A percentile compares a stretch with the other conserved stretches of the same genome.
These are phyloP conservation scores for Collybia mongolica DNA, from an alignment of 768 basidiomycete species.

Conservation along the genomic window DNA sequence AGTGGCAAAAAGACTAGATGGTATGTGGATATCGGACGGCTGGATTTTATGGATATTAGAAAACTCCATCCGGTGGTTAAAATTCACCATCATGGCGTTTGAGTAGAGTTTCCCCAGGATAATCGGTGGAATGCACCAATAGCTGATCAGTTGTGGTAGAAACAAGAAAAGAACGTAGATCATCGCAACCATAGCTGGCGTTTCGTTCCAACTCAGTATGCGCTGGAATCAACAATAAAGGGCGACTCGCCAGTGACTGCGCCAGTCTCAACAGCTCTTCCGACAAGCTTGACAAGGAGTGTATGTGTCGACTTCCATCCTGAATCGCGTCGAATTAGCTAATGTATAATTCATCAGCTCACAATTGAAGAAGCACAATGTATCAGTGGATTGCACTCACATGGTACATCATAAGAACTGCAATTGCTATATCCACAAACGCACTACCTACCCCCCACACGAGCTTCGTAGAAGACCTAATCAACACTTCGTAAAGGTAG, in stretches of 20 bases:
- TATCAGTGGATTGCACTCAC: background rate
- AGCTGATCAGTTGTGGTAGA: background rate
- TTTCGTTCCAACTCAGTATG: too few relatives aligned
- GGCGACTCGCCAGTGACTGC: background rate
- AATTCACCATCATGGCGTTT: constrained; percentile 4
- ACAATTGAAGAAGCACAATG: background rate
- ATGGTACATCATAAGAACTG: background rate
- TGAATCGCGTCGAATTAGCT: constrained; percentile 2
- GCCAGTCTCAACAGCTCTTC: background rate
- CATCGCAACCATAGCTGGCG: too few relatives aligned
- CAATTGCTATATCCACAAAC: background rate
- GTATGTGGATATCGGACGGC: too few relatives aligned
- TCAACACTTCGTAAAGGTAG: background rate
- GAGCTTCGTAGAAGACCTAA: too few relatives aligned
- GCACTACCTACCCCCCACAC: background rate
- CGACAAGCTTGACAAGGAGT: background rate
- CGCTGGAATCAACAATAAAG: too few relatives aligned
- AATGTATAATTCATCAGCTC: background rate
- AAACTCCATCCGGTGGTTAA: background rate
- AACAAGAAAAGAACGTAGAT: too few relatives aligned
- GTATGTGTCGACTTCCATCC: constrained; percentile 3
- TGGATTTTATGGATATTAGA: background rate
- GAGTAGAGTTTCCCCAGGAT: constrained; percentile 1
- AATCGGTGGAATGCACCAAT: background rate
- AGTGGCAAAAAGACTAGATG: too few relatives aligned